Percentiles rank a stretch among this genome's conserved stretches.
phyloP scores from a whole-genome alignment of 345 rosid species.

The Ceriops decandra region DNA sequence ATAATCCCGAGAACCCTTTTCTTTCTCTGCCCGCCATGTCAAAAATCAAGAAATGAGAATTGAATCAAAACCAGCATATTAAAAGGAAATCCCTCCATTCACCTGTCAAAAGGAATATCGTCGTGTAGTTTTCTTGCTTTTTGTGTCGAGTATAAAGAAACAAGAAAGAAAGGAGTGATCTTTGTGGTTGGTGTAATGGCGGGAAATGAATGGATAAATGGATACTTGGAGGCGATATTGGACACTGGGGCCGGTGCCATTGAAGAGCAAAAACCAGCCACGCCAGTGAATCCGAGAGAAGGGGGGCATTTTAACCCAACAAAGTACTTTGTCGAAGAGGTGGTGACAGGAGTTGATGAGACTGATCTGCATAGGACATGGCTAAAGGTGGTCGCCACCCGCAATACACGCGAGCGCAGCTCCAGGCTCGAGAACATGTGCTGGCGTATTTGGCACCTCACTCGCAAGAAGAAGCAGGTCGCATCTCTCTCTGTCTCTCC shows the following conservation, averaged over 20 bases:
- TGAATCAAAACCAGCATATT: too few relatives aligned
- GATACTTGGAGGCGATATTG: conserved; percentile 89
- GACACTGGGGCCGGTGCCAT: conserved; percentile 61
- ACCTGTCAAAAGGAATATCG: too few relatives aligned
- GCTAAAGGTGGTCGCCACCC: conserved; percentile 95
- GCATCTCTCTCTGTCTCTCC: not conserved
- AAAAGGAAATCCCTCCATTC: too few relatives aligned
- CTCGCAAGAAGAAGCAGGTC: conserved; percentile 98
- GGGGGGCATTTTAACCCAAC: conserved; percentile 73
- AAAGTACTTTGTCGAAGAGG: conserved; percentile 91
- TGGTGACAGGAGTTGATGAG: conserved; percentile 88
- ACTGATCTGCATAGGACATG: conserved; percentile 85
- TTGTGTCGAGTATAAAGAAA: not conserved
- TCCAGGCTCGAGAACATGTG: conserved; percentile 98
- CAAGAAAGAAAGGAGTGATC: not conserved
- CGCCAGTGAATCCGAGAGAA: conserved; percentile 37
- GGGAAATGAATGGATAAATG: conserved; percentile 97
- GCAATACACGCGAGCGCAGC: conserved; percentile 89
- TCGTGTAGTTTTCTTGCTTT: too few relatives aligned
- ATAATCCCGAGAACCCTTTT: not conserved
- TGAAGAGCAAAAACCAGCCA: conserved; percentile 51
- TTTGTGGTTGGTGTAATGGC: conserved; percentile 40
- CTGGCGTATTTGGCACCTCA: conserved; percentile 98
- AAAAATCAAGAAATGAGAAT: too few relatives aligned
- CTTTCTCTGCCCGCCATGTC: not conserved